These are phyloP conservation scores for Rhizomucor miehei DNA, from an alignment of 371 early-diverging fungal species.

Conservation along the genomic window DNA sequence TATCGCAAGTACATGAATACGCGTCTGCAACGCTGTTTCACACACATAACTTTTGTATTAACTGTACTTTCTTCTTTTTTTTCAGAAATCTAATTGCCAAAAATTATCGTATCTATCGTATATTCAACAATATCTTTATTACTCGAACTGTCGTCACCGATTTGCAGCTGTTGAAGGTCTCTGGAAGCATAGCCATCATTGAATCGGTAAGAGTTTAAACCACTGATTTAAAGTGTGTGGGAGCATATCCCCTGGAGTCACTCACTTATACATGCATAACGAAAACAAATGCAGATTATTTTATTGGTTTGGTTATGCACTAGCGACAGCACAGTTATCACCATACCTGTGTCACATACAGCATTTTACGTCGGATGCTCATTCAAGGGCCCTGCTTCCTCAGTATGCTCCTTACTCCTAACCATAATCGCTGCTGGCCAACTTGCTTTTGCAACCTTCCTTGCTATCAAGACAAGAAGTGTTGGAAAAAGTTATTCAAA, in stretches of 20 bases:
- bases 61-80: conserved; percentile 1
- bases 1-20: conserved; percentile 29
- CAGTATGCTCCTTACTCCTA: conserved; percentile 31
- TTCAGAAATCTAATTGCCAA: conserved; percentile 50
- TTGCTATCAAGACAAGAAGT: conserved; percentile 55
- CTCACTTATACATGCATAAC: neutral
- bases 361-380: conserved; percentile 46
- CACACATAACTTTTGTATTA: neutral
- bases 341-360: conserved; percentile 30
- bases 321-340: conserved; percentile 21
- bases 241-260: neutral
- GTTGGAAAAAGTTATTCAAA: conserved; percentile 49
- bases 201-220: conserved; percentile 48
- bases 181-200: conserved; percentile 46
- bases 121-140: conserved; percentile 62
- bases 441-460: conserved; percentile 46
- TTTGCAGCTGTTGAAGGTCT: conserved; percentile 50
- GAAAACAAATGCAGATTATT: no score
- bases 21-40: neutral
- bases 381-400: conserved; percentile 29
- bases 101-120: conserved; percentile 57
- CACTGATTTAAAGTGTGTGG: no score
- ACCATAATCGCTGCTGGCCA: conserved; percentile 32
- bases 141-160: conserved; percentile 55
- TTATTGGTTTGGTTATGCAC: conserved; percentile 41